Conservation (phyloP, 1,284 basidiomycete species). For the Ceratobasidium sp. region DNA sequence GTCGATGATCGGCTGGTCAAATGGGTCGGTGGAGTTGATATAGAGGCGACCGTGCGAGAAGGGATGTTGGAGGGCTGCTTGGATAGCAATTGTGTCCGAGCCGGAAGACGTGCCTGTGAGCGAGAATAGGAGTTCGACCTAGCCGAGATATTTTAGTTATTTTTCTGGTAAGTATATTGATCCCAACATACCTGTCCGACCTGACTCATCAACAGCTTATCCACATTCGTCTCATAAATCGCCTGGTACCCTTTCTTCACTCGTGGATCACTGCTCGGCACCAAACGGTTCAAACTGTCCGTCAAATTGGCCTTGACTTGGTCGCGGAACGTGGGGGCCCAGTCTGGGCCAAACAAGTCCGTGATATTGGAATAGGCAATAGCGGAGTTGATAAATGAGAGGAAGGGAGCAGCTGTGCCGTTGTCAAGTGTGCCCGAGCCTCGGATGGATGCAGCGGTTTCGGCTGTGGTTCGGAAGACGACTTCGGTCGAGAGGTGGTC, state of each 20-base stretch:
- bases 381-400: conserved; percentile 77
- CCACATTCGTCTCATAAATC: conserved; percentile 61
- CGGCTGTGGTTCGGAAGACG: conserved; percentile 63
- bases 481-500: conserved; percentile 75
- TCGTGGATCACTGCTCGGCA: conserved; percentile 4
- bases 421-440: conserved; percentile 52
- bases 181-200: conserved; percentile 60
- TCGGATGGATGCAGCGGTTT: conserved; percentile 65
- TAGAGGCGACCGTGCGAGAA: conserved; percentile 64
- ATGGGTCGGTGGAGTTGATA: conserved; percentile 69
- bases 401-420: conserved; percentile 61
- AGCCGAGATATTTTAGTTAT: conserved; percentile 57
- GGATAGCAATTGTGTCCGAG: conserved; percentile 63
- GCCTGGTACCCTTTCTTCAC: conserved; percentile 52
- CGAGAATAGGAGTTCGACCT: conserved; percentile 74
- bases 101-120: conserved; percentile 64
- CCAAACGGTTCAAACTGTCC: conserved; percentile 48
- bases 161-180: not conserved
- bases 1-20: conserved; percentile 72
- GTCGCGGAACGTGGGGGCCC: conserved; percentile 52
- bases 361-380: conserved; percentile 75
- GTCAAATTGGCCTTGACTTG: conserved; percentile 57
- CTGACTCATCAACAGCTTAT: conserved; percentile 70
- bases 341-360: conserved; percentile 62
- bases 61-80: conserved; percentile 78